Evolutionary conservation across 2,329 filamentous ascomycete species (phyloP).

Genomic region (Talaromyces sp.): DNA sequence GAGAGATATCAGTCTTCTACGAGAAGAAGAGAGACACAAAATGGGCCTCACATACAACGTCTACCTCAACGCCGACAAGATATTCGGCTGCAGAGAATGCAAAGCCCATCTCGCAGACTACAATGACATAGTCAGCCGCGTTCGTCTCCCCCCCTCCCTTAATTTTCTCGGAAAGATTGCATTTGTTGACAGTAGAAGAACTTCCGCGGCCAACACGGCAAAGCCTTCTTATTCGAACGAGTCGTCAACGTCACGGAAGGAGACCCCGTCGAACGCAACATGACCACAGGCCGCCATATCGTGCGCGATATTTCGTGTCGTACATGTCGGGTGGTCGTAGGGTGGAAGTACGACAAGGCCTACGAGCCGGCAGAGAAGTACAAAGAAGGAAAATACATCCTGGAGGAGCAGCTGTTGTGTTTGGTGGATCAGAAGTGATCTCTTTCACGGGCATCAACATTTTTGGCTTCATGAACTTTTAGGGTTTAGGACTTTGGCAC

Average conservation of each 20-base stretch:
- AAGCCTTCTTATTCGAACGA: constrained; percentile 90
- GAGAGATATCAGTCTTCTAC: background rate
- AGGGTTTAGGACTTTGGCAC: background rate
- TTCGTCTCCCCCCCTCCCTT: constrained; percentile 48
- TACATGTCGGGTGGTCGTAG: constrained; percentile 87
- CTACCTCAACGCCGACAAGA: constrained; percentile 80
- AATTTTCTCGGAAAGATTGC: background rate
- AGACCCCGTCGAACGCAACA: constrained; percentile 88
- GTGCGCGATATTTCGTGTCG: constrained; percentile 90
- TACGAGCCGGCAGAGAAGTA: constrained; percentile 92
- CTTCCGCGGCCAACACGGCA: constrained; percentile 96
- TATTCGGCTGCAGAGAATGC: constrained; percentile 91
- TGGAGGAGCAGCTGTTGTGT: constrained; percentile 86
- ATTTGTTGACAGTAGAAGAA: constrained; percentile 58
- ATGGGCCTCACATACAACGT: constrained; percentile 93
- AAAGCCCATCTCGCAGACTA: constrained; percentile 94
- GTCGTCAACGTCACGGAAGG: constrained; percentile 85
- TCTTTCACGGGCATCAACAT: background rate
- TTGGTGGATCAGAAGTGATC: constrained; percentile 36
- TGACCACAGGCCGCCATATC: constrained; percentile 94
- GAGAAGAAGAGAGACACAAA: background rate
- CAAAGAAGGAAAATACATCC: constrained; percentile 97
- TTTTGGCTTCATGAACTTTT: background rate
- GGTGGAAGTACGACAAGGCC: constrained; percentile 99
- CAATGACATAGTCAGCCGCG: constrained; percentile 91